Evolutionary conservation across 768 basidiomycete species (phyloP), one percentile per base, ranked within the genome.

Genomic region (Serendipita sp.): DNA sequence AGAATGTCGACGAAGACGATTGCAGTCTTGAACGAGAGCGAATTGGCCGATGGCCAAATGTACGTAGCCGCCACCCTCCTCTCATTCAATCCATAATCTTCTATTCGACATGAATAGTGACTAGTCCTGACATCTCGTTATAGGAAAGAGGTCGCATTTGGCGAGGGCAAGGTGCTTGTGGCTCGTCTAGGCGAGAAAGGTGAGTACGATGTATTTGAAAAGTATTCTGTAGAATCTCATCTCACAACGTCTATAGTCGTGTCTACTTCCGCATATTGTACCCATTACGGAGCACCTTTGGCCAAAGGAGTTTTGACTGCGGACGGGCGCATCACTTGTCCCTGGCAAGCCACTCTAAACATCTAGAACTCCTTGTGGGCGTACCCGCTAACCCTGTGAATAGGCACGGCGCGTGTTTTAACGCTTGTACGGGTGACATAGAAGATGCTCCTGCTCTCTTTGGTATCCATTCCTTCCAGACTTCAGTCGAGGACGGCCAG

Each of bases 241-340:
- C 34, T 30, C 71, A 70, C 70, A 71, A 44, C 45, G 45, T 46
- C 18, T 18, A 51, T 32, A 51, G 30, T 60, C 10, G 30, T 60
- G 10, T 88, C 90, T 3, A 92, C 87, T 0, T 85, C 84, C 66
- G 88, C 88, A 2, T 87, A 82, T 74, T 95, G 92, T 74, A 93
- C 91, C 1, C 92, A 95, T 73, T 94, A 92, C 71, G 92, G 92
- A 10, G 91, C 91, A 2, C 90, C 91, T 1, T 78, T 94, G 2
- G 83, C 78, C 3, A 91, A 90, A 73, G 91, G 91, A 63, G 85
- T 91, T 8, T 76, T 92, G 64, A 81, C 85, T 5, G 79, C 85
- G 38, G 86, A 88, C 72, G 91, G 88, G 8, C 77, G 88, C 66
- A 81, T 94, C 18, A 83, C 88, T 58, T 94, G 91, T 32, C 65